Evolutionary conservation across 768 basidiomycete genomes (phyloP).

Genomic region (Amanita pseudoporphyria): DNA sequence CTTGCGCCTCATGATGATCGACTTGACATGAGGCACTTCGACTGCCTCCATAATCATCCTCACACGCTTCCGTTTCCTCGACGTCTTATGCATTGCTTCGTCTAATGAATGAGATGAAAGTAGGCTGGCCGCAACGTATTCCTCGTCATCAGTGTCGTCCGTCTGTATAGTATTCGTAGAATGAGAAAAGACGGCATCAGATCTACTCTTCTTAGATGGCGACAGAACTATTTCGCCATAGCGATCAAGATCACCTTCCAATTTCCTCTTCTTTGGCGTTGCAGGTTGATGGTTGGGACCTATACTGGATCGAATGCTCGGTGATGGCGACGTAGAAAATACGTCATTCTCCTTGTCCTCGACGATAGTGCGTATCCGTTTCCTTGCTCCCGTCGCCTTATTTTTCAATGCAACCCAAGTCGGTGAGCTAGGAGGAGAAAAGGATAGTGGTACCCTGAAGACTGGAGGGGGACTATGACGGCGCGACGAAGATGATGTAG

Average conservation of each 20-base stretch:
- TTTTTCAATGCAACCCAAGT: neutral
- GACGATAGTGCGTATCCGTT: neutral
- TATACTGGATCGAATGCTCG: neutral
- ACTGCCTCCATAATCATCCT: slow-evolving; percentile 17
- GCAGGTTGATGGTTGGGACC: neutral
- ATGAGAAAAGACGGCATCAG: slow-evolving; percentile 9
- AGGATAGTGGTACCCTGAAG: slow-evolving; percentile 4
- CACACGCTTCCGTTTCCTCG: neutral
- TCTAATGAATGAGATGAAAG: neutral
- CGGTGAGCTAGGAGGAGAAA: slow-evolving; percentile 11
- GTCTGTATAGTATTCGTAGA: neutral
- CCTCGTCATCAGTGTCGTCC: slow-evolving; percentile 6
- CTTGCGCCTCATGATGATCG: neutral
- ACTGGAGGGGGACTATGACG: neutral
- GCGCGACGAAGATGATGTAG: slow-evolving; percentile 12
- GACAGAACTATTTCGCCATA: slow-evolving; percentile 14
- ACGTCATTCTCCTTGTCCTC: slow-evolving; percentile 51
- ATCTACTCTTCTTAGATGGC: slow-evolving; percentile 15
- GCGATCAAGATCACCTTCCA: slow-evolving; percentile 18
- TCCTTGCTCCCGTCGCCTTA: neutral
- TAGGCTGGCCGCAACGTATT: neutral
- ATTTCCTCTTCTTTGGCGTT: slow-evolving; percentile 35
- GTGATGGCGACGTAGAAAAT: slow-evolving; percentile 18
- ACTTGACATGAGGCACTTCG: slow-evolving; percentile 11
- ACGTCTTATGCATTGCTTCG: neutral